Evolutionary conservation across 164 flowering plant genomes (phyloP), one percentile per base, ranked within the genome.

Genomic region (Litsea cubeba): DNA sequence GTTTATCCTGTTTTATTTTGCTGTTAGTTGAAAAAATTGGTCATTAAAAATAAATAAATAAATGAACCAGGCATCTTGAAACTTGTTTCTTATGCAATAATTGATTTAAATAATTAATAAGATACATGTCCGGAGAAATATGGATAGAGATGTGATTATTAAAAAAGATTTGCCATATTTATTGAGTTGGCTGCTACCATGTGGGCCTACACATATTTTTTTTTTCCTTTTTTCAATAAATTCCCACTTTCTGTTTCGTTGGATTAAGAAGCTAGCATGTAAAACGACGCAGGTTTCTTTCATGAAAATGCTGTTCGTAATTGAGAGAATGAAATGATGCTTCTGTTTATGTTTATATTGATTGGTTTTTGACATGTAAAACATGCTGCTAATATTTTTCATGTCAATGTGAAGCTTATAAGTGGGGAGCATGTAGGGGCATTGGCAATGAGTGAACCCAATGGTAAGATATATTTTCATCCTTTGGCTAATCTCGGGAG

Each of bases 381-480:
- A 22, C 35, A 72, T 65, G 50, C 74, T 72, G 49, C 46, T 5
- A 24, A 62, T 40, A 23, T 77, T 30, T 49, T 54, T n/a, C 62
- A 65, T 11, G 62, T 77, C 10, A 7, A 65, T 76, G 57, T 86
- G 86, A 82, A 96, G 99, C 91, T 96, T 64, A 92, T 96, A 79
- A 92, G 90, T 66, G 99, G 99, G 76, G 98, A 96, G 80, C 99
- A 96, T 80, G 90, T 96, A 6, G 99, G 99, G 82, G 99, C 99
- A 79, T 86, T 96, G 77, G 97, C 97, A 71, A 96, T 96, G 98
- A 96, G 99, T 85, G 99, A 96, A 79, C 97, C 99, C 70, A 94
- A 96, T 85, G 93, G 99, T 96, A 91, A 78, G 70, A 75, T 65
- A 22, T 18, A 25, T 28, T 30, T 30, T 17, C 17, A 17, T 26